Conservation (phyloP, 805 yeast species). For the Sugiyamaella chiloensis region DNA sequence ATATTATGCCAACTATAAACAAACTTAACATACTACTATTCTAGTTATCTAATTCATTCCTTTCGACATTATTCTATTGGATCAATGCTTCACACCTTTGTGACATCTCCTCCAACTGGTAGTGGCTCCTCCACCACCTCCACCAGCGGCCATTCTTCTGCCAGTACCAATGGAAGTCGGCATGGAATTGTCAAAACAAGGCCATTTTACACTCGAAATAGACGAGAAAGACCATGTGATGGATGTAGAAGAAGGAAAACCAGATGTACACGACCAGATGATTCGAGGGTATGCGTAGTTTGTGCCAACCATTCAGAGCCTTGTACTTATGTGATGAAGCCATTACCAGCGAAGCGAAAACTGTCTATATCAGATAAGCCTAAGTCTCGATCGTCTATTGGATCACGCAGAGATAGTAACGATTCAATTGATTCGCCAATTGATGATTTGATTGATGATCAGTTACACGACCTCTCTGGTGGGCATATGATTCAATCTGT, state of each 20-base stretch:
- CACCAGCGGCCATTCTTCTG: background rate
- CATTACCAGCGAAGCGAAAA: constrained; percentile 7
- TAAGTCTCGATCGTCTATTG: too few relatives aligned
- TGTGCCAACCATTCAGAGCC: constrained; percentile 33
- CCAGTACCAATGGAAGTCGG: background rate
- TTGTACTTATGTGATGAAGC: constrained; percentile 33
- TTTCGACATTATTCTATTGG: too few relatives aligned
- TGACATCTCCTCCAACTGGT: background rate
- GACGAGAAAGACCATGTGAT: constrained; percentile 37
- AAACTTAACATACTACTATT: too few relatives aligned
- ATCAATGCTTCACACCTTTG: background rate
- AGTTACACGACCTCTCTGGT: too few relatives aligned
- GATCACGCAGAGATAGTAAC: too few relatives aligned
- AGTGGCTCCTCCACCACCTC: background rate
- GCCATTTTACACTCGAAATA: constrained; percentile 25
- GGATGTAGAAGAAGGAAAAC: constrained; percentile 40
- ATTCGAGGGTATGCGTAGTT: constrained; percentile 28
- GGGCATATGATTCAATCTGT: too few relatives aligned
- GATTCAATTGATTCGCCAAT: too few relatives aligned
- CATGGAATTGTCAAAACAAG: constrained; percentile 8
- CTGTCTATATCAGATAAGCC: background rate
- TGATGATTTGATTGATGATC: too few relatives aligned
- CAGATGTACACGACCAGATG: constrained; percentile 32
- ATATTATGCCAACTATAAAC: too few relatives aligned
- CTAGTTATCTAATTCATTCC: too few relatives aligned